Evolutionary conservation across 1,284 basidiomycete genomes (phyloP).

Genomic region (Tilletia setariae): DNA sequence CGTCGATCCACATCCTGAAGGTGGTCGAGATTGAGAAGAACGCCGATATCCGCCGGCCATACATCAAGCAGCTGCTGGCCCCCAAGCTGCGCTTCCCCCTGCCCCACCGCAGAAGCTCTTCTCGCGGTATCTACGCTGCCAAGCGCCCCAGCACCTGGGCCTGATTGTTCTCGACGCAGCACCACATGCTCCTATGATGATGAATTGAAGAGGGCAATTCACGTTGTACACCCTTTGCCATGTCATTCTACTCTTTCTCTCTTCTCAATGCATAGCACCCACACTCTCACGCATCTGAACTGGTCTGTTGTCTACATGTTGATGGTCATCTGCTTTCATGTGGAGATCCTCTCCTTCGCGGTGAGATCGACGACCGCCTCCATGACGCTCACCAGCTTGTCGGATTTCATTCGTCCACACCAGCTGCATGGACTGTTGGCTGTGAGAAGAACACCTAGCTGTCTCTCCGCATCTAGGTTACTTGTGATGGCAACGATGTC

Average conservation of each 20-base stretch:
- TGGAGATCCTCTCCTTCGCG: too few relatives aligned
- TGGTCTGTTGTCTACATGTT: too few relatives aligned
- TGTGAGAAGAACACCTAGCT: too few relatives aligned
- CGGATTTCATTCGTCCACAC: too few relatives aligned
- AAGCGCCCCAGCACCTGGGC: conserved; percentile 58
- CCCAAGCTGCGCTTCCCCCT: conserved; percentile 96
- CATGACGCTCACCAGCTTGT: too few relatives aligned
- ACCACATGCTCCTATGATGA: neutral
- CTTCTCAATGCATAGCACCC: too few relatives aligned
- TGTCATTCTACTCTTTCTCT: neutral
- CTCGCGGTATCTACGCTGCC: conserved; percentile 55
- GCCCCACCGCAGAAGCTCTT: conserved; percentile 70
- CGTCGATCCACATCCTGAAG: conserved; percentile 94
- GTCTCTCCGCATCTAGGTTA: too few relatives aligned
- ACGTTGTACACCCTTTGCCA: neutral
- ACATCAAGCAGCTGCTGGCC: conserved; percentile 92
- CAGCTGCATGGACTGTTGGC: too few relatives aligned
- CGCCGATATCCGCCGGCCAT: conserved; percentile 76
- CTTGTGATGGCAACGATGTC: neutral
- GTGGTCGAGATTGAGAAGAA: conserved; percentile 90
- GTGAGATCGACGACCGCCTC: too few relatives aligned
- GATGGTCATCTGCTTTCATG: too few relatives aligned
- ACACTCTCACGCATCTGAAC: too few relatives aligned
- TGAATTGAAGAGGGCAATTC: too few relatives aligned
- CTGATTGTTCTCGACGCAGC: conserved; percentile 28